phyloP scores from a whole-genome alignment of 2,329 filamentous ascomycete genomes.

The Fusarium vanettenii region DNA sequence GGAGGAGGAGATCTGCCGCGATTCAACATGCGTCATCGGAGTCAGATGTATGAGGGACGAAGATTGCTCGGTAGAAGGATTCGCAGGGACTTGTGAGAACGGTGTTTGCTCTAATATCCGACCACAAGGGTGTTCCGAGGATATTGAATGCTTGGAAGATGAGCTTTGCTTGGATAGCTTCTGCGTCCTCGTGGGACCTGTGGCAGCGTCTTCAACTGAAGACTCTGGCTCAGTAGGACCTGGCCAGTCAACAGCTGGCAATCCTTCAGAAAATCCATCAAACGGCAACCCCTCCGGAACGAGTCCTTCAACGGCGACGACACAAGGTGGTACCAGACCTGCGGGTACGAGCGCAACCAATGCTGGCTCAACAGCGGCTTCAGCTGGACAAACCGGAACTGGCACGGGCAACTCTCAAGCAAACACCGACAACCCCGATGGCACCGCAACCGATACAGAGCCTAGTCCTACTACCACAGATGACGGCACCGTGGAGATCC shows the following conservation, averaged over 20 bases:
- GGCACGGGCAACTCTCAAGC: neutral
- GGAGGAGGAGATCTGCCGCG: neutral
- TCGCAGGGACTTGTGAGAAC: neutral
- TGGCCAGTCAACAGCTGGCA: neutral
- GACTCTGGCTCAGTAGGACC: neutral
- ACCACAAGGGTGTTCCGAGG: neutral
- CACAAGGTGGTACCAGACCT: neutral
- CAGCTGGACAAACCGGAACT: neutral
- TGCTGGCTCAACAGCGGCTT: neutral
- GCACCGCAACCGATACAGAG: neutral
- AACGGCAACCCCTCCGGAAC: neutral
- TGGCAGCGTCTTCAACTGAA: neutral
- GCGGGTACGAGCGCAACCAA: neutral
- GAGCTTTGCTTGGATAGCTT: neutral
- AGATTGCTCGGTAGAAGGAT: neutral
- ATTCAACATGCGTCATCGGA: neutral
- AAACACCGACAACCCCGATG: neutral
- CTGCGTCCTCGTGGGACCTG: neutral
- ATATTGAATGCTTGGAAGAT: neutral
- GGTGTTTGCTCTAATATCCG: neutral
- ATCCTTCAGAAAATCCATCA: neutral
- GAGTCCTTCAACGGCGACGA: neutral
- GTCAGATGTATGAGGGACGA: neutral
- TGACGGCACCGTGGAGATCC: neutral
- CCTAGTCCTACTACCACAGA: neutral